Evolutionary conservation across 1,284 basidiomycete species (phyloP).

Genomic region (Boletellus deceptivus): DNA sequence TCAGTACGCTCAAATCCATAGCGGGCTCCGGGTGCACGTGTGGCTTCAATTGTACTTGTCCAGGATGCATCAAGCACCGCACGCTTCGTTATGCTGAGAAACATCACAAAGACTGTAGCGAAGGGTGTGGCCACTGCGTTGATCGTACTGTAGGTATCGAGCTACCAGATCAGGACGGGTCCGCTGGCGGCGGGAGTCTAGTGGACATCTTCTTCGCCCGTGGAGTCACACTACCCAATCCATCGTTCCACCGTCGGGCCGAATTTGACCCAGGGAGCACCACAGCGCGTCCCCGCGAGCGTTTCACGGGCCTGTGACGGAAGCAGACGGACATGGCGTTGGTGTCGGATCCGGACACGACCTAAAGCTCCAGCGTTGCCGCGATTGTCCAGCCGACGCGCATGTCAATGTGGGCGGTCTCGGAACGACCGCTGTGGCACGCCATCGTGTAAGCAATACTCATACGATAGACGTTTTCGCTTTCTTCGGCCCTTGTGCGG

Average conservation of each 20-base stretch:
- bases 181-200: conserved; percentile 32
- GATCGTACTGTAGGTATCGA: conserved; percentile 48
- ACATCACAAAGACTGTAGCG: conserved; percentile 50
- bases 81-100: conserved; percentile 45
- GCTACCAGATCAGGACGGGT: conserved; percentile 34
- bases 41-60: conserved; percentile 66
- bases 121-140: conserved; percentile 65
- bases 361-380: conserved; percentile 68
- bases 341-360: conserved; percentile 51
- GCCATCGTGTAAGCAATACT: not conserved
- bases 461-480: too few relatives aligned
- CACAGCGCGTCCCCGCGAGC: conserved; percentile 43
- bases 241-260: conserved; percentile 45
- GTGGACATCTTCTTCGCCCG: conserved; percentile 63
- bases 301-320: conserved; percentile 28
- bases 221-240: conserved; percentile 58
- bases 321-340: conserved; percentile 36
- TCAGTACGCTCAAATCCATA: conserved; percentile 52
- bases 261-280: conserved; percentile 50
- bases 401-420: conserved; percentile 22
- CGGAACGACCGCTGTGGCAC: conserved; percentile 11
- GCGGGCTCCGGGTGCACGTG: conserved; percentile 69
- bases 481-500: too few relatives aligned
- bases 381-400: conserved; percentile 37
- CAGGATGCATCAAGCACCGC: conserved; percentile 69